phyloP scores from a whole-genome alignment of 1,139 yeast species.

The Cylindricascospora bacillispora region DNA sequence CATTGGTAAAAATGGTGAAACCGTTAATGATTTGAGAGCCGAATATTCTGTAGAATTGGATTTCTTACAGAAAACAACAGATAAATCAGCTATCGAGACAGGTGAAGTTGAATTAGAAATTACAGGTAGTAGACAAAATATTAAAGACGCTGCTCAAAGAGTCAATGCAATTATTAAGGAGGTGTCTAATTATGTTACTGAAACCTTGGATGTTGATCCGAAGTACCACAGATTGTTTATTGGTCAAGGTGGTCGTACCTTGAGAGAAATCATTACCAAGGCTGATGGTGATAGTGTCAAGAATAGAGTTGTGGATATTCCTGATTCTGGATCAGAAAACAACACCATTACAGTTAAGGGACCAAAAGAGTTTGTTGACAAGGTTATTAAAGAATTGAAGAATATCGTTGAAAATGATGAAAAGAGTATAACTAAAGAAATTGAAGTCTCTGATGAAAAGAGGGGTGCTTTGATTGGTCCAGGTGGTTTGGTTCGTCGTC shows the following conservation, averaged over 20 bases:
- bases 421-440: conserved; percentile 42
- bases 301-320: conserved; percentile 55
- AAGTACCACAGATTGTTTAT: conserved; percentile 69
- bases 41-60: conserved; percentile 68
- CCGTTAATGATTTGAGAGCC: conserved; percentile 70
- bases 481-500: conserved; percentile 63
- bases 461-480: conserved; percentile 75
- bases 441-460: conserved; percentile 59
- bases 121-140: conserved; percentile 71
- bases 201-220: conserved; percentile 53
- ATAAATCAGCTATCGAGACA: conserved; percentile 29
- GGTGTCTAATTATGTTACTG: conserved; percentile 51
- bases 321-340: conserved; percentile 56
- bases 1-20: conserved; percentile 83
- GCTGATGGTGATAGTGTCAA: conserved; percentile 62
- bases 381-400: conserved; percentile 52
- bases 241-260: conserved; percentile 69
- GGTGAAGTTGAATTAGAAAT: conserved; percentile 48
- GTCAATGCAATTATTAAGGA: conserved; percentile 56
- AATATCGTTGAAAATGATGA: conserved; percentile 55
- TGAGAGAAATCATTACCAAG: conserved; percentile 59
- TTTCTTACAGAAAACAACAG: conserved; percentile 38
- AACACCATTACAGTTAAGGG: conserved; percentile 59
- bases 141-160: conserved; percentile 56
- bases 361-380: conserved; percentile 59